A percentile compares a stretch with the other conserved stretches of the same genome.
Conservation (phyloP, 1,139 yeast genomes). For the Blastobotrys persicus region DNA sequence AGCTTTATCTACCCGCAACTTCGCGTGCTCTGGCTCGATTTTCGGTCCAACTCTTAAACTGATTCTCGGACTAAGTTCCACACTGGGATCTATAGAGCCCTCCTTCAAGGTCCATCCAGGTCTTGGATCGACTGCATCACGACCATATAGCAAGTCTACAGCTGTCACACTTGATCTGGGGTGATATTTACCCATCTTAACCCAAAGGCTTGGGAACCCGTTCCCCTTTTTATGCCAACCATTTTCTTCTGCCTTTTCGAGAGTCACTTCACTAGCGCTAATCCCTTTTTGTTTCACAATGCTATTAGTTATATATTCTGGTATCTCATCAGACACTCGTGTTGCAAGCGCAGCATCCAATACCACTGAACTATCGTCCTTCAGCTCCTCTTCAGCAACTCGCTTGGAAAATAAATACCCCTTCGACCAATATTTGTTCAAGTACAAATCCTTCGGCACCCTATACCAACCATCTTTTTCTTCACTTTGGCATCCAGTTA, state of each 20-base stretch:
- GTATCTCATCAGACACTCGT: constrained; percentile 20
- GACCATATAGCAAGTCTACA: constrained; percentile 69
- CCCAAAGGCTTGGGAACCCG: constrained; percentile 46
- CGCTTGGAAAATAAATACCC: constrained; percentile 32
- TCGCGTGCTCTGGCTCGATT: constrained; percentile 33
- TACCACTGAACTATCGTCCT: constrained; percentile 29
- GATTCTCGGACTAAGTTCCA: constrained; percentile 33
- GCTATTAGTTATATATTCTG: constrained; percentile 23
- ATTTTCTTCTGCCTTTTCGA: constrained; percentile 11
- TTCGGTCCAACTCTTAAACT: constrained; percentile 40
- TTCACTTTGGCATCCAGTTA: constrained; percentile 27
- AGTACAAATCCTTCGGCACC: constrained; percentile 37
- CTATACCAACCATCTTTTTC: constrained; percentile 33
- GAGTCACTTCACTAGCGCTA: constrained; percentile 8
- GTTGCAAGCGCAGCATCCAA: constrained; percentile 30
- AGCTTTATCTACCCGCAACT: constrained; percentile 40
- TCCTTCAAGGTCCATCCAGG: constrained; percentile 58
- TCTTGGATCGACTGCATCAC: constrained; percentile 73
- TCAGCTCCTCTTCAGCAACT: constrained; percentile 30
- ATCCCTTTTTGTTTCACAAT: constrained; percentile 9
- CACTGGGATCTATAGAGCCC: constrained; percentile 31
- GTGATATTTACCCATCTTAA: constrained; percentile 42
- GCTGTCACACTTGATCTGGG: constrained; percentile 41
- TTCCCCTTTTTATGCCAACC: constrained; percentile 43
- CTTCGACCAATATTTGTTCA: constrained; percentile 34